These are phyloP conservation scores for Jackrogersella minutella DNA, from an alignment of 495 filamentous ascomycete genomes.

Conservation along the genomic window DNA sequence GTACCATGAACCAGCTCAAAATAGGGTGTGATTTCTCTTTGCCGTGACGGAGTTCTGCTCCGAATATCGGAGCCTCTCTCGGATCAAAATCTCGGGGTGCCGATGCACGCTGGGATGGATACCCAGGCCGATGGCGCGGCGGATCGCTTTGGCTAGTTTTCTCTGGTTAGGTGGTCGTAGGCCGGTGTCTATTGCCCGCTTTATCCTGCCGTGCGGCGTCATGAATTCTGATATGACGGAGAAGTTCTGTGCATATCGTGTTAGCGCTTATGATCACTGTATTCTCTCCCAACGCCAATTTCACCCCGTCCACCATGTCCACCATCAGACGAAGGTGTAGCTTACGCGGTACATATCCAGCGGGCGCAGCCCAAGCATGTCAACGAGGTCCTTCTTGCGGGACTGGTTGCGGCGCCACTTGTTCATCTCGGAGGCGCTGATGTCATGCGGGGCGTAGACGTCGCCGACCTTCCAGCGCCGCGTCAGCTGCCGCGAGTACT, in stretches of 20 bases:
- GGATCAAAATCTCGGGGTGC: conserved; percentile 84
- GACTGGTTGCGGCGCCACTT: conserved; percentile 59
- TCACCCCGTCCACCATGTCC: background rate
- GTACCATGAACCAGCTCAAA: conserved; percentile 29
- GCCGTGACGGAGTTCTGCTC: conserved; percentile 28
- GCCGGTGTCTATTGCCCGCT: conserved; percentile 74
- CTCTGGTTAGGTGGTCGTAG: conserved; percentile 89
- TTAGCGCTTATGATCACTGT: background rate
- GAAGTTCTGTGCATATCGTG: conserved; percentile 74
- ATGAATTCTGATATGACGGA: conserved; percentile 90
- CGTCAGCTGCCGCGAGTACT: conserved; percentile 53
- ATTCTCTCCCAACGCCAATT: background rate
- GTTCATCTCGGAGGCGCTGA: conserved; percentile 74
- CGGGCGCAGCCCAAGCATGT: conserved; percentile 82
- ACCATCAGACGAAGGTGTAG: background rate
- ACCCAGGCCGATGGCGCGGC: conserved; percentile 86
- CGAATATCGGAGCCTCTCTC: conserved; percentile 20
- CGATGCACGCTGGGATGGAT: conserved; percentile 91
- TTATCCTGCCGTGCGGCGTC: conserved; percentile 85
- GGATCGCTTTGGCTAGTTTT: conserved; percentile 88
- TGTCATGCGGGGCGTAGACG: conserved; percentile 89
- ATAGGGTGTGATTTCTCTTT: conserved; percentile 10
- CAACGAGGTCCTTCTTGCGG: conserved; percentile 74
- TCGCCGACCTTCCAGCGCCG: conserved; percentile 78
- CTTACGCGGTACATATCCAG: conserved; percentile 83